Evolutionary conservation across 2,329 filamentous ascomycete genomes (phyloP), one percentile per base, ranked within the genome.

Genomic region (Aureobasidium melanogenum): DNA sequence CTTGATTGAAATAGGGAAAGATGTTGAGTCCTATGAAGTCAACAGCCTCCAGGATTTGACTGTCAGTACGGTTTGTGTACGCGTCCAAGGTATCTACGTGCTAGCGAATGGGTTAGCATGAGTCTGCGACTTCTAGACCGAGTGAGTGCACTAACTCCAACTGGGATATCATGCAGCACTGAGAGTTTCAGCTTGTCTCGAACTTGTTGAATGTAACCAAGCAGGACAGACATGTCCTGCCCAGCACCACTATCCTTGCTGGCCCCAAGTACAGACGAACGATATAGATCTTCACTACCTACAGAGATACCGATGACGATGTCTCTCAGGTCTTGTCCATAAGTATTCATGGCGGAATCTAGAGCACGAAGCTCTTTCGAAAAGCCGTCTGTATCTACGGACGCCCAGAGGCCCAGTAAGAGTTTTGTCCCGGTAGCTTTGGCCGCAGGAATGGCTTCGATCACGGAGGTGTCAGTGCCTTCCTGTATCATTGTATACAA

Each of bases 351-450:
- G 66, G 90, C 88, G 46, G 79, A 75, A 72, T 83, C 82, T 54
- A 96, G 80, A 14, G 91, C 89, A 2, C 79, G 71, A 51, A 96
- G 76, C 76, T 96, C 91, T 71, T 90, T 88, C 71, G 80, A 75
- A 72, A 95, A 86, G 24, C 72, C 72, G 4, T 75, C 78, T 58
- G 82, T 76, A 52, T 86, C 87, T 17, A 50, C 88, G 0, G 89
- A 93, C 9, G 85, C 84, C 91, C 91, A 96, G 55, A 96, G 77
- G 66, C 91, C 91, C 12, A 96, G 84, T 10, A 96, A 82, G 26
- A 96, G 50, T 15, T 34, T 54, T 3, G 32, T 54, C 5, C 38
- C 22, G 1, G 32, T 39, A 15, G 28, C 50, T 15, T 22, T 3
- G n/a, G 17, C 32, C 14, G 50, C n/a, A 22, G 22, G 28, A 39